Percentiles rank a stretch among this genome's conserved stretches.
These are phyloP conservation scores for Penicillium canescens DNA, from an alignment of 495 filamentous ascomycete genomes.

Conservation along the genomic window DNA sequence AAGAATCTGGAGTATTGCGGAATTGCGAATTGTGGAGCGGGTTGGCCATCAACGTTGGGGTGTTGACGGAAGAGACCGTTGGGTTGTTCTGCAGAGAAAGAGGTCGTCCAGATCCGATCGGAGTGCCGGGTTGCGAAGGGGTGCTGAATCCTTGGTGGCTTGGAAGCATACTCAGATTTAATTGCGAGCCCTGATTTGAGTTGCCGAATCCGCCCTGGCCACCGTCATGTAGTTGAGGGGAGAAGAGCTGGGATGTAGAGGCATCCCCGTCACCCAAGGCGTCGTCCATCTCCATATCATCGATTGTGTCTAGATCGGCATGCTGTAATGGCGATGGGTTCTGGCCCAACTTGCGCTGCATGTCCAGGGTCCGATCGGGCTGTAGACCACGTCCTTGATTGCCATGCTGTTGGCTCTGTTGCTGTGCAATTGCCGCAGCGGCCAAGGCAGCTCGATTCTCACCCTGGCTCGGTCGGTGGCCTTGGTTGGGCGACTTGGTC, in stretches of 20 bases:
- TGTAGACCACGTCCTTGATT: slow-evolving; percentile 41
- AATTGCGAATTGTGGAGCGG: slow-evolving; percentile 64
- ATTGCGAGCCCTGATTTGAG: slow-evolving; percentile 63
- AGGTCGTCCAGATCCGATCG: slow-evolving; percentile 66
- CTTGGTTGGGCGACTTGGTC: slow-evolving; percentile 58
- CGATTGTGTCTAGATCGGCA: slow-evolving; percentile 80
- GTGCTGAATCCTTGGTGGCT: slow-evolving; percentile 75
- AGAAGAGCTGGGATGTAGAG: slow-evolving; percentile 61
- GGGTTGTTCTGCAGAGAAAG: slow-evolving; percentile 84
- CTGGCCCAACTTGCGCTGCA: slow-evolving; percentile 47
- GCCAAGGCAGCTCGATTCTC: slow-evolving; percentile 59
- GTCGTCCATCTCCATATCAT: slow-evolving; percentile 98
- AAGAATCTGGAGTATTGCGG: slow-evolving; percentile 70
- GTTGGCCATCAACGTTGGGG: slow-evolving; percentile 75
- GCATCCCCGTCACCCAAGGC: slow-evolving; percentile 63
- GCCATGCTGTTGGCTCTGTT: slow-evolving; percentile 53
- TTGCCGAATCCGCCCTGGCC: slow-evolving; percentile 69
- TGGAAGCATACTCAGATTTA: slow-evolving; percentile 73
- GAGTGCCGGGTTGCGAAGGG: slow-evolving; percentile 81
- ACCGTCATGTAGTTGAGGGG: slow-evolving; percentile 52
- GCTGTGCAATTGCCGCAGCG: slow-evolving; percentile 55
- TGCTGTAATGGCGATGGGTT: slow-evolving; percentile 41
- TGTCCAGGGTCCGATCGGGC: slow-evolving; percentile 41
- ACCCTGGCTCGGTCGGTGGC: slow-evolving; percentile 54
- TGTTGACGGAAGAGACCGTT: slow-evolving; percentile 97